phyloP scores from a whole-genome alignment of 768 basidiomycete species.

The Lyophyllum decastes region DNA sequence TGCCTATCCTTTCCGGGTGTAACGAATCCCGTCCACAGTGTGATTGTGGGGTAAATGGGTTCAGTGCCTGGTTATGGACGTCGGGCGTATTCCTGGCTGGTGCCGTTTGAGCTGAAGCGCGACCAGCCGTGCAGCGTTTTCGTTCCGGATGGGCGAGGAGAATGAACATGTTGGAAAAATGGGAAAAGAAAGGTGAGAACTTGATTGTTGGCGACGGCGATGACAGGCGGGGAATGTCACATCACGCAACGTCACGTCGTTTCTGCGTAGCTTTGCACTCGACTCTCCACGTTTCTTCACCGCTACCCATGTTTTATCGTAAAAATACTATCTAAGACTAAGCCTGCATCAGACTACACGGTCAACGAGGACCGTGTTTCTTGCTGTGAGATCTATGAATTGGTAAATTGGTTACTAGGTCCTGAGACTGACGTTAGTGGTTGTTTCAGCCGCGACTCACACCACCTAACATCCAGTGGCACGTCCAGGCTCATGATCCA shows the following conservation, averaged over 20 bases:
- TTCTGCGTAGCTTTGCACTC: background rate
- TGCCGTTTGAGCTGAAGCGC: background rate
- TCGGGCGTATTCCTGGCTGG: background rate
- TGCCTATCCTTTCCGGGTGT: background rate
- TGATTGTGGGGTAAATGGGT: background rate
- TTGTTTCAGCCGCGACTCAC: too few relatives aligned
- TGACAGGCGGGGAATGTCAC: background rate
- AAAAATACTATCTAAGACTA: too few relatives aligned
- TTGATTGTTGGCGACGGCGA: background rate
- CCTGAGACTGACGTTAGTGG: too few relatives aligned
- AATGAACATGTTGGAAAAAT: background rate
- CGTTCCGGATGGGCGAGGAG: background rate
- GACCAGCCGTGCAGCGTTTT: background rate
- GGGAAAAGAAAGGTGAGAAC: background rate
- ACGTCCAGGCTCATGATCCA: background rate
- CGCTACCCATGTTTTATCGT: background rate
- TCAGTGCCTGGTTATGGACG: background rate
- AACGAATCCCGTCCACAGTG: background rate
- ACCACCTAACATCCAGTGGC: too few relatives aligned
- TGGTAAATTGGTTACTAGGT: too few relatives aligned
- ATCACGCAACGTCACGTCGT: background rate
- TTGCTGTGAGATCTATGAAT: too few relatives aligned
- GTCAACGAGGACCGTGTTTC: too few relatives aligned
- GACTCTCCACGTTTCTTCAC: too few relatives aligned
- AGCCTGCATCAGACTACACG: too few relatives aligned